Evolutionary conservation across 2,329 filamentous ascomycete species (phyloP).

Genomic region (Erysiphe pulchra): DNA sequence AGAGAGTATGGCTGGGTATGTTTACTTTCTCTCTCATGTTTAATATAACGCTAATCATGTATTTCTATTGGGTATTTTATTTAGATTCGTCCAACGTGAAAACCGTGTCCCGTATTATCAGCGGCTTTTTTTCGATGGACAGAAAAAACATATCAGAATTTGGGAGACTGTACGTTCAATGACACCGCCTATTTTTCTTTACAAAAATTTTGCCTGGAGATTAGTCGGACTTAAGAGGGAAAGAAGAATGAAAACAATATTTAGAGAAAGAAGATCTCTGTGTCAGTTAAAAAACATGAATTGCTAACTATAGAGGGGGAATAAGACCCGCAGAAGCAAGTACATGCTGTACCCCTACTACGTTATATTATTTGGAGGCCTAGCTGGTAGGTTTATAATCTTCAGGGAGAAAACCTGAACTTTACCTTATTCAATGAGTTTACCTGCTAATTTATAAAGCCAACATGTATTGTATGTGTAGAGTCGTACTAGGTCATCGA

Average conservation of each 20-base stretch:
- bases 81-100: slow-evolving; percentile 35
- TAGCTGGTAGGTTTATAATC: slow-evolving; percentile 26
- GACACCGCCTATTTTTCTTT: too few relatives aligned
- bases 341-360: slow-evolving; percentile 44
- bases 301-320: too few relatives aligned
- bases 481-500: slow-evolving; percentile 54
- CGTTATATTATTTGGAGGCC: slow-evolving; percentile 32
- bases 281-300: too few relatives aligned
- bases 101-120: slow-evolving; percentile 58
- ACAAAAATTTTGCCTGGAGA: too few relatives aligned
- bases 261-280: slow-evolving; percentile 1
- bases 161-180: slow-evolving; percentile 47
- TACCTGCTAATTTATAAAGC: slow-evolving; percentile 9
- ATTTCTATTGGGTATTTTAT: background rate
- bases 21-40: too few relatives aligned
- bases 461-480: slow-evolving; percentile 44
- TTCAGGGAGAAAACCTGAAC: too few relatives aligned
- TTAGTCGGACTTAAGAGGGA: too few relatives aligned
- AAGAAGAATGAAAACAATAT: too few relatives aligned
- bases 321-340: slow-evolving; percentile 36
- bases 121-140: slow-evolving; percentile 48
- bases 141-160: slow-evolving; percentile 39
- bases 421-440: too few relatives aligned
- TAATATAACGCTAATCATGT: background rate
- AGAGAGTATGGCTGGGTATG: too few relatives aligned